Evolutionary conservation across 805 yeast species (phyloP), one percentile per base, ranked within the genome.

Genomic region (Metschnikowia peoriensis): DNA sequence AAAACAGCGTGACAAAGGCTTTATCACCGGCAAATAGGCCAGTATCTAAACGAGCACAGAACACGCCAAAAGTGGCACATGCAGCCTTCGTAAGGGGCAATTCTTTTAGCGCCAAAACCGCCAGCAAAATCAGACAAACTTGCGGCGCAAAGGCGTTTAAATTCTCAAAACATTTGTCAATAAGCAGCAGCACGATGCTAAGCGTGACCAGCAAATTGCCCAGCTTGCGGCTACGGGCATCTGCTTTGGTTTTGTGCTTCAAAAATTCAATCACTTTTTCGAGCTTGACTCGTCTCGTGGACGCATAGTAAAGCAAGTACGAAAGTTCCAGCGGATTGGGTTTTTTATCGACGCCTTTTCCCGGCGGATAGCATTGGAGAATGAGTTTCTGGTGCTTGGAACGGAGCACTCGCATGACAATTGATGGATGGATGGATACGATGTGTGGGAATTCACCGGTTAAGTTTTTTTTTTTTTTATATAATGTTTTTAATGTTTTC

Each of bases 271-370:
- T 87, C 17, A 93, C 97, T 63, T 93, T 93, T 60, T 89, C 94
- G 56, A 94, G 76, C 67, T 94, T 93, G 34, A 90, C 86, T 50
- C 97, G 78, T 61, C 97, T 78, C 4, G 97, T 86, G 40, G 96
- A 85, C 17, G 96, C 97, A 67, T 93, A 93, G 74, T 88, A 93
- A 34, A 93, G 72, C 59, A 93, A 76, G 65, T 91, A 90, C 53
- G 96, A 86, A 44, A 96, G 78, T 67, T 94, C 98, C 17, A 96
- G 89, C 1, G 96, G 84, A 67, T 93, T 92, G 14, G 99, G 96
- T 62, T 87, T 86, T 72, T 92, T 92, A 64, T 92, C 98, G 6
- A 80, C 79, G 7, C 84, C 86, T 55, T 90, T 79, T 1, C 97
- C 97, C 1, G 94, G 81, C 6, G 97, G 98, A 67, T 93, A 93